Percentiles rank a stretch among this genome's conserved stretches.
Conservation (phyloP, 1,139 yeast genomes). For the Yamadazyma aaseri region DNA sequence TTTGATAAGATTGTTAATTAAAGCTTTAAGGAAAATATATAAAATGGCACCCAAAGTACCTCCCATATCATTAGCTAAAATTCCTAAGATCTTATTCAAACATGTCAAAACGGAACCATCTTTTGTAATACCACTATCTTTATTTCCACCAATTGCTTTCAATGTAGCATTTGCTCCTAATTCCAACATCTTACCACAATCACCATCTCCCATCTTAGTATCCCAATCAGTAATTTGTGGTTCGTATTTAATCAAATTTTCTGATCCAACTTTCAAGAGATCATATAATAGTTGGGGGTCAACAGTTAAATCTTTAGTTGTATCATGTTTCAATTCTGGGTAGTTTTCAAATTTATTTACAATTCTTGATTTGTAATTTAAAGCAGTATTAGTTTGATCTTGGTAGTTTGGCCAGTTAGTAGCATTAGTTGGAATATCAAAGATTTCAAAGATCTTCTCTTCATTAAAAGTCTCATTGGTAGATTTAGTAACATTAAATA, state of each 20-base stretch:
- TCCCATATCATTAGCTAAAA: conserved; percentile 52
- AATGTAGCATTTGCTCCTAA: conserved; percentile 42
- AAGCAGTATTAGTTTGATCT: conserved; percentile 30
- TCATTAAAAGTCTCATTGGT: conserved; percentile 25
- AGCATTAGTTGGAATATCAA: conserved; percentile 39
- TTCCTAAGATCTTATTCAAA: conserved; percentile 34
- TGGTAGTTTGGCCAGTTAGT: conserved; percentile 38
- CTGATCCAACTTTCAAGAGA: conserved; percentile 34
- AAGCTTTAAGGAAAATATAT: conserved; percentile 46
- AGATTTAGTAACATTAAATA: conserved; percentile 43
- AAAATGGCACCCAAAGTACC: conserved; percentile 53
- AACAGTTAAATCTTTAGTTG: conserved; percentile 26
- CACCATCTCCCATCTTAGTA: conserved; percentile 53
- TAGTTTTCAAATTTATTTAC: conserved; percentile 35
- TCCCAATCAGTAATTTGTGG: conserved; percentile 51
- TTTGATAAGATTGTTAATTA: conserved; percentile 30
- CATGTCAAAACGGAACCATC: conserved; percentile 23
- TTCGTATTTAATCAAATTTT: conserved; percentile 38
- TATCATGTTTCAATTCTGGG: conserved; percentile 24
- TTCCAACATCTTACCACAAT: conserved; percentile 49
- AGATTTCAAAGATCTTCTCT: conserved; percentile 33
- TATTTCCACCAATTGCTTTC: conserved; percentile 24
- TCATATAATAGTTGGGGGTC: conserved; percentile 29
- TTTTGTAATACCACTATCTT: conserved; percentile 16
- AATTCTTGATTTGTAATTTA: conserved; percentile 25